Conservation (phyloP, 2,329 filamentous ascomycete genomes). For the Botryosphaeria dothidea region DNA sequence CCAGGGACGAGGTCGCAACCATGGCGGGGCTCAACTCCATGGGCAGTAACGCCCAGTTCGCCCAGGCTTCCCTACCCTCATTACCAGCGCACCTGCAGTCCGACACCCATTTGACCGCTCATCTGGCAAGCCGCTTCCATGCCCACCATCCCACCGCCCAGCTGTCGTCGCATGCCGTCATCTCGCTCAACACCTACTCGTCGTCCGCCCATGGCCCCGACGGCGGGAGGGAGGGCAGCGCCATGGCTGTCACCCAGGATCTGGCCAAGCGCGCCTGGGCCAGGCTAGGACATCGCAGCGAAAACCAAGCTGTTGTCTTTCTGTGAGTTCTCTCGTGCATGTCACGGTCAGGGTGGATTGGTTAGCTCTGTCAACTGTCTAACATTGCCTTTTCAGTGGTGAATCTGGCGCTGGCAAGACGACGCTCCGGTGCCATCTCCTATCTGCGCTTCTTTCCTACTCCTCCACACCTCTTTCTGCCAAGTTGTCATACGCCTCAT, state of each 20-base stretch:
- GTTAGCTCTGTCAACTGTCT: background rate
- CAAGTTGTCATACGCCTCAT: conserved; percentile 90
- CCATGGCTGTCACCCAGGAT: conserved; percentile 89
- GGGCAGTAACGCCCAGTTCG: conserved; percentile 59
- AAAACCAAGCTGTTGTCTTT: conserved; percentile 92
- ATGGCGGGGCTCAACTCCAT: conserved; percentile 62
- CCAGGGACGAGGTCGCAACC: conserved; percentile 36
- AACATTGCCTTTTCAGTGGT: conserved; percentile 61
- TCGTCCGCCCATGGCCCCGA: conserved; percentile 84
- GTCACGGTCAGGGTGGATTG: background rate
- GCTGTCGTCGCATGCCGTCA: conserved; percentile 86
- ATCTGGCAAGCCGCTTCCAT: conserved; percentile 88
- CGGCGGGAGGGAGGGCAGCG: conserved; percentile 88
- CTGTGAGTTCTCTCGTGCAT: conserved; percentile 64
- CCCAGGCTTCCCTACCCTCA: conserved; percentile 82
- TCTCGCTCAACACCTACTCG: conserved; percentile 93
- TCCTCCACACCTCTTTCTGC: conserved; percentile 90
- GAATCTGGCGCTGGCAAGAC: conserved; percentile 97
- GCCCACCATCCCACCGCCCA: conserved; percentile 83
- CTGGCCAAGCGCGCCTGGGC: conserved; percentile 84
- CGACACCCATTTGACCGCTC: conserved; percentile 76
- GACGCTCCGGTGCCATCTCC: conserved; percentile 83
- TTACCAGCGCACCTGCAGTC: conserved; percentile 81
- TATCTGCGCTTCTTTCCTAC: conserved; percentile 83
- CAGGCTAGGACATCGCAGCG: conserved; percentile 80